Conservation (phyloP, 495 filamentous ascomycete genomes). For the Daldinia childiae region DNA sequence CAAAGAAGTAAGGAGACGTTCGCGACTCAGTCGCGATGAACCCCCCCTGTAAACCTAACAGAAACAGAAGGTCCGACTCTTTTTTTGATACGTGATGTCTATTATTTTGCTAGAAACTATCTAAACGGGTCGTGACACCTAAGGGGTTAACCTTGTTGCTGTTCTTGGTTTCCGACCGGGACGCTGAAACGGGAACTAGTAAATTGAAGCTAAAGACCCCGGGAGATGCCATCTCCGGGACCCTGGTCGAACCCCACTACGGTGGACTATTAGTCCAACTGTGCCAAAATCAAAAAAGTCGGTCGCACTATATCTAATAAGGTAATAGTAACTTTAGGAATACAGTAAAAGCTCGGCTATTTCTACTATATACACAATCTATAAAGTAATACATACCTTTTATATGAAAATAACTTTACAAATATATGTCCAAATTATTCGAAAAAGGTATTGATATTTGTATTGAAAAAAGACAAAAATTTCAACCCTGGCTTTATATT, state of each 20-base stretch:
- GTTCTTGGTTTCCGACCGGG: constrained; percentile 38
- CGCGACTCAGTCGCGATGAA: constrained; percentile 24
- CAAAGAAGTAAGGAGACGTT: neutral
- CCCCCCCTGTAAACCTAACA: constrained; percentile 13
- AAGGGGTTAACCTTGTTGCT: constrained; percentile 33
- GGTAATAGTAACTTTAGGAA: no score
- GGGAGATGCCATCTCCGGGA: constrained; percentile 37
- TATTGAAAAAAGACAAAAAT: no score
- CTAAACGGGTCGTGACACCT: constrained; percentile 26
- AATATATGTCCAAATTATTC: no score
- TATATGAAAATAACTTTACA: no score
- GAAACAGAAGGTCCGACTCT: constrained; percentile 9
- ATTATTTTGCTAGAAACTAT: constrained; percentile 7
- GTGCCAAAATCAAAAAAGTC: no score
- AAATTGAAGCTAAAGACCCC: constrained; percentile 32
- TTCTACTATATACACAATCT: no score
- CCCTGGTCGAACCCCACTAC: constrained; percentile 21
- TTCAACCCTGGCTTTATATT: no score
- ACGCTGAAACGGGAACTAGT: constrained; percentile 38
- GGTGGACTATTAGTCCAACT: no score
- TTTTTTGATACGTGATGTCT: constrained; percentile 15
- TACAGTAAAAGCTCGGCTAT: no score
- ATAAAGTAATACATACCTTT: no score
- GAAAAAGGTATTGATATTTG: no score
- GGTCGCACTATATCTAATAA: no score